These are phyloP conservation scores for Orbilia blumenaviensis DNA, from an alignment of 2,329 filamentous ascomycete genomes.

Conservation along the genomic window DNA sequence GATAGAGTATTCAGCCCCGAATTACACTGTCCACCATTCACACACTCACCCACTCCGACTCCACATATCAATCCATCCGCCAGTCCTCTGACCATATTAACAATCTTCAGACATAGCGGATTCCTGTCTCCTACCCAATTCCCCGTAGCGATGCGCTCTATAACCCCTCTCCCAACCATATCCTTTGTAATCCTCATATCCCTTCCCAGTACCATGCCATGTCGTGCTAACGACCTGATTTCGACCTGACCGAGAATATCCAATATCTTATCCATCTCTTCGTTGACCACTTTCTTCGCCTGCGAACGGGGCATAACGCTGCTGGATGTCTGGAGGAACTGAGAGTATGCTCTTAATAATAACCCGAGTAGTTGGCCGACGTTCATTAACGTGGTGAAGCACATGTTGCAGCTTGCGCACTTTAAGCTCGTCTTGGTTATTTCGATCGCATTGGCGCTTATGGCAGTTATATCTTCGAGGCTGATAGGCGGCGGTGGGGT, in stretches of 20 bases:
- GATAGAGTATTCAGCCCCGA: slow-evolving; percentile 43
- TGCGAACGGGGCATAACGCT: slow-evolving; percentile 33
- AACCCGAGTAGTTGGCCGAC: slow-evolving; percentile 46
- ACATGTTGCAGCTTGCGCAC: slow-evolving; percentile 52
- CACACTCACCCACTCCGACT: slow-evolving; percentile 48
- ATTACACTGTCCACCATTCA: slow-evolving; percentile 39
- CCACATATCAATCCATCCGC: slow-evolving; percentile 44
- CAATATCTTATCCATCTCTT: slow-evolving; percentile 53
- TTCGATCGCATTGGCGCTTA: slow-evolving; percentile 47
- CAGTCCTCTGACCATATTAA: slow-evolving; percentile 46
- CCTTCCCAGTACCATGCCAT: slow-evolving; percentile 35
- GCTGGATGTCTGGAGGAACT: slow-evolving; percentile 44
- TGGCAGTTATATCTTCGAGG: slow-evolving; percentile 46
- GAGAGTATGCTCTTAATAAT: slow-evolving; percentile 39
- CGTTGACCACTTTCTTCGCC: slow-evolving; percentile 29
- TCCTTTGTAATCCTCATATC: slow-evolving; percentile 44
- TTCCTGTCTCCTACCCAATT: slow-evolving; percentile 51
- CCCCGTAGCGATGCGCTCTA: slow-evolving; percentile 45
- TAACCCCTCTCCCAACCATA: slow-evolving; percentile 48
- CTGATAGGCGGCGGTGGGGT: slow-evolving; percentile 46
- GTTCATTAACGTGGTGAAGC: slow-evolving; percentile 51
- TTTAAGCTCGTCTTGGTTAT: slow-evolving; percentile 47
- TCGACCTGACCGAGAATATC: slow-evolving; percentile 51
- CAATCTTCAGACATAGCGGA: slow-evolving; percentile 49
- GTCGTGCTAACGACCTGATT: slow-evolving; percentile 40